These are phyloP conservation scores for Daldinia childiae DNA, from an alignment of 495 filamentous ascomycete genomes.

Conservation along the genomic window DNA sequence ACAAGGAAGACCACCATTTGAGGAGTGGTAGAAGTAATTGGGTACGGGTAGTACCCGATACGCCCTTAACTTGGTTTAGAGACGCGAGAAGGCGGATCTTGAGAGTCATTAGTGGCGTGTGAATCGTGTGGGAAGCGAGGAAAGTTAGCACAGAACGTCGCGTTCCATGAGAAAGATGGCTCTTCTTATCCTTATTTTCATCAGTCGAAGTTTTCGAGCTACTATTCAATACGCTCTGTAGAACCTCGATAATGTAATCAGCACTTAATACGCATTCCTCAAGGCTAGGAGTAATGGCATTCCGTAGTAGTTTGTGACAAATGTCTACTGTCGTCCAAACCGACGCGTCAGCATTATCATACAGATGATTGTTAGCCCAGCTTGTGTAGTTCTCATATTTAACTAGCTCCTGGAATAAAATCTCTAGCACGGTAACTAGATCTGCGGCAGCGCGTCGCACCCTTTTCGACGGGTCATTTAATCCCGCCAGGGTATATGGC, in stretches of 20 bases:
- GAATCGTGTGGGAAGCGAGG: conserved; percentile 74
- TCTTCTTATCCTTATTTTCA: conserved; percentile 56
- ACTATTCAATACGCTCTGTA: conserved; percentile 67
- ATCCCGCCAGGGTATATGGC: conserved; percentile 76
- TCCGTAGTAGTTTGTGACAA: conserved; percentile 66
- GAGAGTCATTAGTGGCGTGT: conserved; percentile 70
- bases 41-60: conserved; percentile 70
- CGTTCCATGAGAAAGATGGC: conserved; percentile 68
- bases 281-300: conserved; percentile 71
- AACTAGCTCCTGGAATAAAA: conserved; percentile 38
- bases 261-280: conserved; percentile 86
- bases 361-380: conserved; percentile 56
- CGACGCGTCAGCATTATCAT: conserved; percentile 61
- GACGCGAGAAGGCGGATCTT: conserved; percentile 75
- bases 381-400: conserved; percentile 32
- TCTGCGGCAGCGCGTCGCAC: conserved; percentile 79
- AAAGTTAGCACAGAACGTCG: conserved; percentile 75
- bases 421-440: conserved; percentile 61
- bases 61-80: conserved; percentile 74
- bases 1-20: conserved; percentile 67
- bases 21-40: conserved; percentile 76
- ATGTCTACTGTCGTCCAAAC: conserved; percentile 68
- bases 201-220: conserved; percentile 42
- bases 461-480: conserved; percentile 75
- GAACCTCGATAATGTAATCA: conserved; percentile 65